These are phyloP conservation scores for Cladosporium cucumerinum DNA, from an alignment of 2,329 filamentous ascomycete species.

Conservation along the genomic window DNA sequence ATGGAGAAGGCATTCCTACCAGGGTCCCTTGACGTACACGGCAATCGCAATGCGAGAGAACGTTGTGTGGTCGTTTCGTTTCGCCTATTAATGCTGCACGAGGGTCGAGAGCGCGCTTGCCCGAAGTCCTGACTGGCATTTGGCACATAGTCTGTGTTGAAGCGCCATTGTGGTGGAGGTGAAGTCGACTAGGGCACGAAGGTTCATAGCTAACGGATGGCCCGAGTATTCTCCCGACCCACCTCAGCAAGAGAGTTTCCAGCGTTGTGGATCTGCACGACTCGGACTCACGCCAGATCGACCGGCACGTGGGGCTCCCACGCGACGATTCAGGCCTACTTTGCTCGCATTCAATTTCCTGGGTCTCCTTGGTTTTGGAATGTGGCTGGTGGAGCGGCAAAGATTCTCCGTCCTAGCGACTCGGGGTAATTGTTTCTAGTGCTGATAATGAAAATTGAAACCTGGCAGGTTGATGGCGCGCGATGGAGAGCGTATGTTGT, in stretches of 20 bases:
- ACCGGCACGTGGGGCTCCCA: background rate
- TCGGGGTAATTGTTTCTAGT: background rate
- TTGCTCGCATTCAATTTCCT: background rate
- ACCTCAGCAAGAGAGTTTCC: background rate
- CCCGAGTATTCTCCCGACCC: conserved; percentile 6
- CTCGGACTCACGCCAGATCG: background rate
- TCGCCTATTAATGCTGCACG: background rate
- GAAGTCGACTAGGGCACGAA: conserved; percentile 3
- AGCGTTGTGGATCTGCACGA: conserved; percentile 1
- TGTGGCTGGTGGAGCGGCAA: background rate
- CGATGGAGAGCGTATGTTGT: background rate
- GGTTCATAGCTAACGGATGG: background rate
- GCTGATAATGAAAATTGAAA: background rate
- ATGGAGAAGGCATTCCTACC: background rate
- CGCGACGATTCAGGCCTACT: background rate
- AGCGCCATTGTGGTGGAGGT: background rate
- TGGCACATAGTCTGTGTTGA: background rate
- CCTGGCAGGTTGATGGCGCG: background rate
- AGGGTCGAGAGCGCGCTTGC: background rate
- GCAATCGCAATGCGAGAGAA: background rate
- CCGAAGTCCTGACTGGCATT: background rate
- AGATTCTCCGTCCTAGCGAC: background rate
- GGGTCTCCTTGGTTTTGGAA: background rate
- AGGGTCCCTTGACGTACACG: background rate
- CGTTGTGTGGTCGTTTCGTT: background rate